Evolutionary conservation across 495 filamentous ascomycete genomes (phyloP).

Genomic region (Friedmanniomyces endolithicus): DNA sequence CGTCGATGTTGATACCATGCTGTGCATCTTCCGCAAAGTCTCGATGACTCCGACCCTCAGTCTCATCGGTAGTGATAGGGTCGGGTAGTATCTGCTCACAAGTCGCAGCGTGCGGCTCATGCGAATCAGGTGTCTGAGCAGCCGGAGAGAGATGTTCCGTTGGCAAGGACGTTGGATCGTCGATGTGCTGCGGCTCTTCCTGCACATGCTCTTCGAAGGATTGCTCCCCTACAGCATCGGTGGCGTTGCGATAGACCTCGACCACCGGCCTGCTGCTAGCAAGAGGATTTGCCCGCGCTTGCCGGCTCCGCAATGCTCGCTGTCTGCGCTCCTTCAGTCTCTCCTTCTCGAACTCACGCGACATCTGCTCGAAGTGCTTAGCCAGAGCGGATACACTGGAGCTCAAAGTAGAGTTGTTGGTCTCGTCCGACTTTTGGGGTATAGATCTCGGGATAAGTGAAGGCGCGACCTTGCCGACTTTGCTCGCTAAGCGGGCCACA

Average conservation of each 20-base stretch:
- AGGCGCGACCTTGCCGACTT: constrained; percentile 18
- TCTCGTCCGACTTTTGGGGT: constrained; percentile 48
- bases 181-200: background rate
- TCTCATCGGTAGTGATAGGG: background rate
- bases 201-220: background rate
- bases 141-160: background rate
- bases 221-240: constrained; percentile 79
- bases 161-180: background rate
- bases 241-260: constrained; percentile 84
- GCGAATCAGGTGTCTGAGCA: background rate
- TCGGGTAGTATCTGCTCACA: background rate
- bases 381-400: constrained; percentile 63
- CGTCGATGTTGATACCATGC: constrained; percentile 61
- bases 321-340: constrained; percentile 72
- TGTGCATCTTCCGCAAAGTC: constrained; percentile 53
- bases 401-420: constrained; percentile 32
- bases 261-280: constrained; percentile 92
- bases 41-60: constrained; percentile 20
- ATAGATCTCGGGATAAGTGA: constrained; percentile 86
- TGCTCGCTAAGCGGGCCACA: constrained; percentile 10
- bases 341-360: constrained; percentile 93
- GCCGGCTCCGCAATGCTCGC: constrained; percentile 65
- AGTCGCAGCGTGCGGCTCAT: background rate
- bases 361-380: constrained; percentile 91
- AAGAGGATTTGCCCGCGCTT: constrained; percentile 73